Base-by-base conservation (phyloP, 139 green algal species). In the Coelastrella sp. region DNA sequence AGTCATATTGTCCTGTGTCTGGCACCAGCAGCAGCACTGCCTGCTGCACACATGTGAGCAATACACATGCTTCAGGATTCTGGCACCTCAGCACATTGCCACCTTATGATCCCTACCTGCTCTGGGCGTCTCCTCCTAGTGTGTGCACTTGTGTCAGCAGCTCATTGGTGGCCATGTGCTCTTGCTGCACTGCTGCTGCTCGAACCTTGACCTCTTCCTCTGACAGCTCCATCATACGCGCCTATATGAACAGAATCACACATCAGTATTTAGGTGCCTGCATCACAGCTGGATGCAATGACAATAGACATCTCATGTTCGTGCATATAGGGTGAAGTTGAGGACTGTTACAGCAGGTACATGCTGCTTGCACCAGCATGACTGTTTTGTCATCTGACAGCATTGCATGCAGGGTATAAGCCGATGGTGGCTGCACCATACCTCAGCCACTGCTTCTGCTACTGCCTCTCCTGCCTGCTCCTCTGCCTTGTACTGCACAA, bases 171-270 rank as follows among this genome's bases (percentile, higher is more conserved):
- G 69, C 45, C 21, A 87, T 88, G 19, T 88, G 90, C 77, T 96
- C 89, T 48, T 92, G 69, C 32, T 89, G 91, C 4, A 93, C 95
- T 40, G 80, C 82, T 25, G 66, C 68, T 0, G 88, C 93, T 11
- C 89, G 88, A 6, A 83, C 83, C 69, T 92, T 79, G n/a, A 95
- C 93, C 69, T 97, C 94, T 76, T 97, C 94, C 38, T 95, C 93
- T 38, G 81, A 91, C 71, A 95, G 19, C 32, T 92, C 92, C 23
- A 71, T 7, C 35, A 82, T 57, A 35, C 75, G 75, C 5, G 75
- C 75, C 75, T 82, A 53, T 43, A n/a, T n/a, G 25, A 25, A 41
- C 13, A 78, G 2, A 51, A 5, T 25, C 25, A 41, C 63, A 72
- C 19, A 32, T 13, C 8, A 35, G 59, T 67, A 32, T 67, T 32